Conservation (phyloP, 257 asterid species). For the Solanum habrochaites region DNA sequence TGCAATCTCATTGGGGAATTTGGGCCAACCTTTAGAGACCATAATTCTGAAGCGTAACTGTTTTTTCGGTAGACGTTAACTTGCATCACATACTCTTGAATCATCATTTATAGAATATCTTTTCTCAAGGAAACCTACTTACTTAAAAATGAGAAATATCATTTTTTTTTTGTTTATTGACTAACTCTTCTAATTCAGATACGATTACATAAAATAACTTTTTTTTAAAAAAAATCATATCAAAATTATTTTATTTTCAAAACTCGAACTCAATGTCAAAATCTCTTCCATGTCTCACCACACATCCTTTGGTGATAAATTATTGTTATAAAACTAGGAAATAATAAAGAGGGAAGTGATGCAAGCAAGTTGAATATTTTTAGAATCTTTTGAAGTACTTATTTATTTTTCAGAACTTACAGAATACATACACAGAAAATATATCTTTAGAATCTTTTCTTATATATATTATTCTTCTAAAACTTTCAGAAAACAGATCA, state of each 20-base stretch:
- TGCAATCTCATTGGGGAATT: not conserved
- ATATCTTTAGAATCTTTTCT: not conserved
- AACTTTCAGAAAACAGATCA: not conserved
- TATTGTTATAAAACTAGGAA: not conserved
- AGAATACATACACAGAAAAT: not conserved
- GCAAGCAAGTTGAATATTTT: not conserved
- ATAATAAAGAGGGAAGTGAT: not conserved
- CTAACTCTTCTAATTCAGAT: not conserved
- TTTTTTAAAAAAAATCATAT: too few species aligned
- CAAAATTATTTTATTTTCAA: too few species aligned
- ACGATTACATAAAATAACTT: not conserved
- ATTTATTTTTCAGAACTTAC: not conserved
- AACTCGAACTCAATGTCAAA: not conserved
- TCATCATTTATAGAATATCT: not conserved
- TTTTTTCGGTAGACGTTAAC: not conserved
- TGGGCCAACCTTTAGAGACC: not conserved
- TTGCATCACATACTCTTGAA: not conserved
- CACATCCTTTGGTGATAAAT: not conserved
- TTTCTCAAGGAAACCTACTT: too few species aligned
- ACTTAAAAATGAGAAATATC: too few species aligned
- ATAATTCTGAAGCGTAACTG: not conserved
- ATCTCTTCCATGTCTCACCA: not conserved
- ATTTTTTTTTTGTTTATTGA: too few species aligned
- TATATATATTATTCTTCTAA: not conserved
- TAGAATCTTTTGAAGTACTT: not conserved